phyloP scores from a whole-genome alignment of 768 basidiomycete species.

The Mycena belliarum region DNA sequence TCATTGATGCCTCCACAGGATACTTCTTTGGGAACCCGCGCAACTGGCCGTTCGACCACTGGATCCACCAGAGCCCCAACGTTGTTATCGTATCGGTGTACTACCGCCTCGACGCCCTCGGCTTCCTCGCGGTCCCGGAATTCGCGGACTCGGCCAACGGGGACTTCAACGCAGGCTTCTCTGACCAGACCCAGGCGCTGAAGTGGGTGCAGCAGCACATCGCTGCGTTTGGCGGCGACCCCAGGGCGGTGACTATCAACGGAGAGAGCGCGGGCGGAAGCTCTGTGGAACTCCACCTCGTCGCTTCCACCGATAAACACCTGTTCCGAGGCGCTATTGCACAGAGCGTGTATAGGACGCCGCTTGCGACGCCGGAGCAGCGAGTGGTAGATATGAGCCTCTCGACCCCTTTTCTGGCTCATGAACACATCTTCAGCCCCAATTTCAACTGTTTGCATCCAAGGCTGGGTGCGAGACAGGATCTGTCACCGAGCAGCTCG shows the following conservation, averaged over 20 bases:
- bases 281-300: constrained; percentile 59
- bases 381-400: constrained; percentile 41
- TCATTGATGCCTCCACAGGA: constrained; percentile 32
- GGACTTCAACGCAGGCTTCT: constrained; percentile 55
- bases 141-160: constrained; percentile 40
- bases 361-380: constrained; percentile 52
- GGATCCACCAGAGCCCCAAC: constrained; percentile 63
- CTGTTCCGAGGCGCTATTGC: constrained; percentile 59
- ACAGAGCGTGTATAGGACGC: constrained; percentile 59
- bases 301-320: constrained; percentile 39
- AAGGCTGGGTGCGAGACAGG: constrained; percentile 51
- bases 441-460: constrained; percentile 53
- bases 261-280: constrained; percentile 62
- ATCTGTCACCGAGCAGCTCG: constrained; percentile 35
- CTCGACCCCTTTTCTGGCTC: too few species aligned
- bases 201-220: constrained; percentile 68
- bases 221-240: constrained; percentile 63
- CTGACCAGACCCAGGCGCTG: constrained; percentile 63
- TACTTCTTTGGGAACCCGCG: constrained; percentile 61
- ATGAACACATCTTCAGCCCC: constrained; percentile 34
- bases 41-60: constrained; percentile 68
- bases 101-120: constrained; percentile 63
- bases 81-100: constrained; percentile 68
- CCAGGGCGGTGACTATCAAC: constrained; percentile 53
- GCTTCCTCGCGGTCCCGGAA: constrained; percentile 58